Base-by-base conservation (phyloP, 2,329 filamentous ascomycete species). In the Fusarium sororula region DNA sequence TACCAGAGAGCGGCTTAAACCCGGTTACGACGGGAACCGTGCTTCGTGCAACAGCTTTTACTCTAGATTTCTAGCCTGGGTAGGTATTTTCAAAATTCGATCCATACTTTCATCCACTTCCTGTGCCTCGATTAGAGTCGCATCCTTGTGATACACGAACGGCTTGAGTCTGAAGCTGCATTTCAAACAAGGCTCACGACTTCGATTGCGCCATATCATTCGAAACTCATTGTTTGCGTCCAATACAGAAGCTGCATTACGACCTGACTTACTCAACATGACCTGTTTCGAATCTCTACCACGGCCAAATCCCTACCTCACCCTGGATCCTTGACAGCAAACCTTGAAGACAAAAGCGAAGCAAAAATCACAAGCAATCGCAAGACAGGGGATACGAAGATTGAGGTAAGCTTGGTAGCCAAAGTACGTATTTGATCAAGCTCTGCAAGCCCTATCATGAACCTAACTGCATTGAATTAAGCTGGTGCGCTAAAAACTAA, bases 91-190 rank as follows among this genome's bases (percentile, higher is more conserved):
- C 65, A 66, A 77, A 72, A 77, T 78, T 75, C 73, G 38, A 69
- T 68, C 71, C 64, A 66, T 66, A 45, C 22, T 65, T 67, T 70
- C 73, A 70, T 75, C 75, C 72, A 77, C 74, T 76, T 77, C 75
- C 72, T 75, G 72, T 66, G 53, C 66, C 62, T 73, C 67, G 74
- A 76, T 69, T 71, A 70, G 57, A 71, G 41, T 65, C 56, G 57
- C 54, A 68, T 68, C 68, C 68, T 53, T 76, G 68, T 66, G 39
- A 32, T 58, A 60, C 66, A 63, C 44, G 42, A 47, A 58, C 71
- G 54, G 48, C 62, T 44, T 60, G 70, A 53, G 41, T 47, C 57
- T 57, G 47, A 42, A 42, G 14, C 42, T 69, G 69, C 47, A 60
- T 63, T 38, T 48, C 57, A 58, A 35, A 37, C 55, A 51, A 50